phyloP scores from a whole-genome alignment of 495 filamentous ascomycete species.

The Penicillium longicatenatum region DNA sequence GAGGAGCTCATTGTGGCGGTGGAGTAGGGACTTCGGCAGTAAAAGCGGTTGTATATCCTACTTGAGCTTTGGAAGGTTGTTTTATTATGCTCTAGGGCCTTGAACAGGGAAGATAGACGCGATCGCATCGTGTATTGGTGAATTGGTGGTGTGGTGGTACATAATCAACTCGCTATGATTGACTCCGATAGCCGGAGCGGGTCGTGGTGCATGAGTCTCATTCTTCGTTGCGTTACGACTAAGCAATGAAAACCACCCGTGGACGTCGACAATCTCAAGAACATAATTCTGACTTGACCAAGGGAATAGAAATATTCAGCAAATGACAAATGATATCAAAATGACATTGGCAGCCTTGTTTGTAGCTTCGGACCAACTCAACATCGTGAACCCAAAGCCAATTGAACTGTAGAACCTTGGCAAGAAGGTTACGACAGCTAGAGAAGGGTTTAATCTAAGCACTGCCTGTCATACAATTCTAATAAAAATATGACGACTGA shows the following conservation, averaged over 20 bases:
- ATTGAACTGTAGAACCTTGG: too few species aligned
- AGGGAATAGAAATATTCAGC: too few species aligned
- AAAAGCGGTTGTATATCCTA: background rate
- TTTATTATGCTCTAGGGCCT: slow-evolving; percentile 3
- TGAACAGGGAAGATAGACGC: slow-evolving; percentile 1
- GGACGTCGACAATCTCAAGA: background rate
- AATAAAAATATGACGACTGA: background rate
- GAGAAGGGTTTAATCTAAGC: too few species aligned
- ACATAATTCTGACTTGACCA: background rate
- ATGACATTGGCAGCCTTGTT: too few species aligned
- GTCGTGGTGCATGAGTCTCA: slow-evolving; percentile 6
- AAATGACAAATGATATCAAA: background rate
- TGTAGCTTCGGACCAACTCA: too few species aligned
- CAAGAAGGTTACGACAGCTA: too few species aligned
- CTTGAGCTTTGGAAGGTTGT: background rate
- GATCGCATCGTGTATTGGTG: background rate
- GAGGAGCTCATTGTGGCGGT: slow-evolving; percentile 19
- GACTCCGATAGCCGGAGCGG: slow-evolving; percentile 23
- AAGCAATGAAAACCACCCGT: background rate
- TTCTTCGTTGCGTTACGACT: background rate
- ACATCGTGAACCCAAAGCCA: too few species aligned
- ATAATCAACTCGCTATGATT: background rate
- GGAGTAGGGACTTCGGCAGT: background rate
- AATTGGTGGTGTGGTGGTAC: too few species aligned
- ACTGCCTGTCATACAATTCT: too few species aligned